Conservation (phyloP, 2,329 filamentous ascomycete species). For the Nemania sp. region DNA sequence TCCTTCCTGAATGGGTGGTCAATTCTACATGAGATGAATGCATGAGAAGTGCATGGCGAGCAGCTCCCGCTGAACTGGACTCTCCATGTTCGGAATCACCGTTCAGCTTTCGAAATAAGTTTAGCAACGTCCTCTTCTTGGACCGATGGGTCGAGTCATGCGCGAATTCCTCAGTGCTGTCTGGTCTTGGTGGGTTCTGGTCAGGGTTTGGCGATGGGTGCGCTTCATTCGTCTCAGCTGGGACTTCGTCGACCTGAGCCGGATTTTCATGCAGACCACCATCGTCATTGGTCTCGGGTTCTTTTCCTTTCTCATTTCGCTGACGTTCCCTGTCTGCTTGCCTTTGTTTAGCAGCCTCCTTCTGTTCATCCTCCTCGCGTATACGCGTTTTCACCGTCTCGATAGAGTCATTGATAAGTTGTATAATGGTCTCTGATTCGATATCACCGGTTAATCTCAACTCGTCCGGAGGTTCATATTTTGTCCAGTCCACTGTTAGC, state of each 20-base stretch:
- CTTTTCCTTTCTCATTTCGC: slow-evolving; percentile 5
- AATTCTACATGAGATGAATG: slow-evolving; percentile 21
- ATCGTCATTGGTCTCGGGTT: not conserved
- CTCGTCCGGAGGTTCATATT: slow-evolving; percentile 50
- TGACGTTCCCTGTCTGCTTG: slow-evolving; percentile 32
- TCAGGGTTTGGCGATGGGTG: not conserved
- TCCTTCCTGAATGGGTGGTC: slow-evolving; percentile 28
- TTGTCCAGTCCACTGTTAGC: slow-evolving; percentile 48
- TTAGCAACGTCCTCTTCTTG: slow-evolving; percentile 42
- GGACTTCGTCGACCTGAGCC: not conserved
- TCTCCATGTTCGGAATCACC: slow-evolving; percentile 44
- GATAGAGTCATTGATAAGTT: slow-evolving; percentile 50
- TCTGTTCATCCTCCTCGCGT: slow-evolving; percentile 35
- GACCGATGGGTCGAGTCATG: slow-evolving; percentile 31
- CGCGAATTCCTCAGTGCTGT: not conserved
- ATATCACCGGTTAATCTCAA: slow-evolving; percentile 45
- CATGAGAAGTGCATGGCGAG: slow-evolving; percentile 22
- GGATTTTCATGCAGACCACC: not conserved
- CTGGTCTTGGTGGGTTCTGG: not conserved
- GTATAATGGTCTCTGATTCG: slow-evolving; percentile 46
- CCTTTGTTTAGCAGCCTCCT: slow-evolving; percentile 30
- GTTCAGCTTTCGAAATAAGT: slow-evolving; percentile 43
- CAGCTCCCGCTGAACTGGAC: slow-evolving; percentile 42
- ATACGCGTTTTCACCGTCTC: slow-evolving; percentile 48
- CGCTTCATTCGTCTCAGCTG: not conserved